A percentile compares a stretch with the other conserved stretches of the same genome.
Evolutionary conservation across 2,329 filamentous ascomycete species (phyloP).

Genomic region (Colletotrichum agaves): DNA sequence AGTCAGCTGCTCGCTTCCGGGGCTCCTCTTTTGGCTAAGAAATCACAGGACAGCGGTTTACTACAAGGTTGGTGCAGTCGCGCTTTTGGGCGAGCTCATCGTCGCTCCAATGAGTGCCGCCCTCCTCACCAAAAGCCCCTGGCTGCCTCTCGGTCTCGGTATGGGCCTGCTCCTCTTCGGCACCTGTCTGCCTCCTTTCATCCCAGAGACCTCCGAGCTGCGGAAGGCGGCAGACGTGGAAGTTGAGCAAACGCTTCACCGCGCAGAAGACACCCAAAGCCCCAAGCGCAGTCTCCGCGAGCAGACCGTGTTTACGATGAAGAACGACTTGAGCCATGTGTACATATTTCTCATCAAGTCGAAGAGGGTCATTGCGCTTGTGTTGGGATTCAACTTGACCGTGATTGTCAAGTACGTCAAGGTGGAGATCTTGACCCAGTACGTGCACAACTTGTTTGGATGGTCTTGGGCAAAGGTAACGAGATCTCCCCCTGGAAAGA

Average conservation of each 20-base stretch:
- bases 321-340: slow-evolving; percentile 47
- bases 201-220: slow-evolving; percentile 58
- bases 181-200: slow-evolving; percentile 44
- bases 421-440: slow-evolving; percentile 57
- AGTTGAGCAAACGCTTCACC: slow-evolving; percentile 32
- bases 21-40: background rate
- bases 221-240: slow-evolving; percentile 43
- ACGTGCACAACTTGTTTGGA: slow-evolving; percentile 61
- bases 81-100: slow-evolving; percentile 51
- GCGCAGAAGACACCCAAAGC: slow-evolving; percentile 8
- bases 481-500: too few relatives aligned
- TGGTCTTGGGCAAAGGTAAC: slow-evolving; percentile 58
- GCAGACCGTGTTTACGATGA: slow-evolving; percentile 42
- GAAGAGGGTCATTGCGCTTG: slow-evolving; percentile 50
- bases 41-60: slow-evolving; percentile 50
- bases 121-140: slow-evolving; percentile 52
- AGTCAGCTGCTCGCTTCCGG: background rate
- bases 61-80: slow-evolving; percentile 51
- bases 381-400: slow-evolving; percentile 49
- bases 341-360: slow-evolving; percentile 54
- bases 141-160: slow-evolving; percentile 52
- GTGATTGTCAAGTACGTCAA: slow-evolving; percentile 47
- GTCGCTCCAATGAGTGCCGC: slow-evolving; percentile 53
- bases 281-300: background rate
- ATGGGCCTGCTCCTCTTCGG: slow-evolving; percentile 45